Evolutionary conservation across 805 yeast genomes (phyloP).

Genomic region (Teunomyces gatunensis): DNA sequence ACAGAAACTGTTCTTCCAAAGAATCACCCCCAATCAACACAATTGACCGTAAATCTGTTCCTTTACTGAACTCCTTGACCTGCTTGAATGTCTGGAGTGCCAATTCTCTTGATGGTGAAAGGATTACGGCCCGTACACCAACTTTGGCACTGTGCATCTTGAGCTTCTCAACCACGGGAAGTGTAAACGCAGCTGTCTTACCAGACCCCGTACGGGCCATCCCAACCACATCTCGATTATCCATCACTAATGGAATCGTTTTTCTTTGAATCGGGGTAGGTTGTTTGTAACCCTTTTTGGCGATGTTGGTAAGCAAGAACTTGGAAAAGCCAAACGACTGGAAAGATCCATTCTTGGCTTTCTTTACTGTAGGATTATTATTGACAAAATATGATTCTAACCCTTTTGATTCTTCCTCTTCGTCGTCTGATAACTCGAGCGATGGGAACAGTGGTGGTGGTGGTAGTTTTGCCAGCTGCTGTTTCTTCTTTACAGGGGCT

Average conservation of each 20-base stretch:
- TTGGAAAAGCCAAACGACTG: slow-evolving; percentile 87
- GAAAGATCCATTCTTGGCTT: slow-evolving; percentile 77
- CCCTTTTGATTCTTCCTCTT: slow-evolving; percentile 17
- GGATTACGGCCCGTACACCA: slow-evolving; percentile 83
- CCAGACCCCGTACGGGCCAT: slow-evolving; percentile 99
- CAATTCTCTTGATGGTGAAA: slow-evolving; percentile 95
- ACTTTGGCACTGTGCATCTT: slow-evolving; percentile 81
- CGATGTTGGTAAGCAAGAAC: slow-evolving; percentile 62
- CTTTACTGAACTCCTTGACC: slow-evolving; percentile 81
- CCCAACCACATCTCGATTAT: slow-evolving; percentile 92
- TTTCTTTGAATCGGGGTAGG: slow-evolving; percentile 99
- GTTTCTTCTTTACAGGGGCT: slow-evolving; percentile 29
- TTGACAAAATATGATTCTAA: slow-evolving; percentile 42
- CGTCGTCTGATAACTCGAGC: slow-evolving; percentile 47
- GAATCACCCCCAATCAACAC: slow-evolving; percentile 97
- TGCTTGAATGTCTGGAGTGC: slow-evolving; percentile 91
- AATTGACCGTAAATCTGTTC: slow-evolving; percentile 77
- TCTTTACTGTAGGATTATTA: slow-evolving; percentile 47
- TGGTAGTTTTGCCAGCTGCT: slow-evolving; percentile 21
- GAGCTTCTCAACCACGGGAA: slow-evolving; percentile 85
- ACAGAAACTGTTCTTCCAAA: slow-evolving; percentile 90
- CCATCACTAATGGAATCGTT: slow-evolving; percentile 86
- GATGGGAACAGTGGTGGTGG: slow-evolving; percentile 39
- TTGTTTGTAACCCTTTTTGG: slow-evolving; percentile 83
- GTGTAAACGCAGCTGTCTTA: slow-evolving; percentile 93